phyloP scores from a whole-genome alignment of 495 filamentous ascomycete genomes.

The Pyrenopolyporus hunteri region DNA sequence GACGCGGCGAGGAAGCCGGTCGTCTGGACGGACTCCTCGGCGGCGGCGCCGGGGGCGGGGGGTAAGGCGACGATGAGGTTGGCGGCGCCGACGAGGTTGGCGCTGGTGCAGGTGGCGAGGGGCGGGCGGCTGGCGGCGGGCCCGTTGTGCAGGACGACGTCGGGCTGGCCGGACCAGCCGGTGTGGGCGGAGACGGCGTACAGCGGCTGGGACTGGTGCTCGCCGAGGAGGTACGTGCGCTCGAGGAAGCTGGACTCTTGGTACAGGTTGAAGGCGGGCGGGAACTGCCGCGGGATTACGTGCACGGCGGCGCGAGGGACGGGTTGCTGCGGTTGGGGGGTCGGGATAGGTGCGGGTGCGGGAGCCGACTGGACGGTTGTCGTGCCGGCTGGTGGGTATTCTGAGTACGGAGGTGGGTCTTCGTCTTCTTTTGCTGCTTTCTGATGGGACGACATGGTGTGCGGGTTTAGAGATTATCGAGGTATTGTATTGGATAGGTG shows the following conservation, averaged over 20 bases:
- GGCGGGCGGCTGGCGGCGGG: conserved; percentile 6
- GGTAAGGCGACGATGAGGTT: conserved; percentile 14
- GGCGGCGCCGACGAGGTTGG: not conserved
- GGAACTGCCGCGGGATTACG: conserved; percentile 33
- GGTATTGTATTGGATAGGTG: too few relatives aligned
- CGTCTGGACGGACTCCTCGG: conserved; percentile 15
- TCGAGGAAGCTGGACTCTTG: not conserved
- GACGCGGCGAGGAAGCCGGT: not conserved
- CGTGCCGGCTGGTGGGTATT: not conserved
- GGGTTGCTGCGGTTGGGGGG: not conserved
- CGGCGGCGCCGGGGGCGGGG: not conserved
- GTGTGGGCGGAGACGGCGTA: conserved; percentile 33
- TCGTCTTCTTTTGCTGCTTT: not conserved
- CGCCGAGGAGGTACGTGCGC: conserved; percentile 29
- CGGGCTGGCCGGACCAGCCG: conserved; percentile 13
- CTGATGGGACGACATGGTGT: not conserved
- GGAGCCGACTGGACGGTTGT: not conserved
- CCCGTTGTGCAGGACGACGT: conserved; percentile 37
- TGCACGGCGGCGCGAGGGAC: not conserved
- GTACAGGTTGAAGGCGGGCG: conserved; percentile 39
- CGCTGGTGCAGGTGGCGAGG: conserved; percentile 21
- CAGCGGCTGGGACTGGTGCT: conserved; percentile 30
- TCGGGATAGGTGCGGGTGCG: not conserved
- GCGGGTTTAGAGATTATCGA: too few relatives aligned
- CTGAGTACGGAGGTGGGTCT: not conserved